phyloP scores from a whole-genome alignment of 225 moss, liverwort and hornwort genomes.

The Bryoerythrophyllum caledonicum region DNA sequence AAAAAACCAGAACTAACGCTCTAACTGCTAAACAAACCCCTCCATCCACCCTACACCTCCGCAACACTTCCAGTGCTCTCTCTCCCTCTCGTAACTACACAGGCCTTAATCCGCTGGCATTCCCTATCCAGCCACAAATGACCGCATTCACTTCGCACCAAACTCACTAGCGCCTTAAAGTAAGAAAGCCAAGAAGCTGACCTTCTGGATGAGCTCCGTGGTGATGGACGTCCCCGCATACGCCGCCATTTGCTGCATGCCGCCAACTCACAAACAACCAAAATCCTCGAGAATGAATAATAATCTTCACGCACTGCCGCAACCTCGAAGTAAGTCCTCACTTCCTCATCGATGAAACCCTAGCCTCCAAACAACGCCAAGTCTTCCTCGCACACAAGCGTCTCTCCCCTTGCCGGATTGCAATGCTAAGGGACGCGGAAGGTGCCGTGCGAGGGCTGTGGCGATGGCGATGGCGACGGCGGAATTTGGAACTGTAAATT shows the following conservation, averaged over 20 bases:
- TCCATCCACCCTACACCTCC: background rate
- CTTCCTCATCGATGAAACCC: conserved; percentile 31
- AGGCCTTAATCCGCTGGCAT: background rate
- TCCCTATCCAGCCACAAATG: too few species aligned
- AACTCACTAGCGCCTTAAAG: background rate
- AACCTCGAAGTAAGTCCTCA: too few species aligned
- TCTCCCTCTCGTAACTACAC: background rate
- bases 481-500: too few species aligned
- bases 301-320: background rate
- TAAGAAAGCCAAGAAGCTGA: background rate
- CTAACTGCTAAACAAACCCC: background rate
- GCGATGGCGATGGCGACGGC: too few species aligned
- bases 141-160: background rate
- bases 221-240: conserved; percentile 58
- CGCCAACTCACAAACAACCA: background rate
- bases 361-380: background rate
- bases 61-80: background rate
- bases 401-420: background rate
- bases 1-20: background rate
- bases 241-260: conserved; percentile 56
- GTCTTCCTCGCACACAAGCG: background rate
- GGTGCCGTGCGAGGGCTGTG: too few species aligned
- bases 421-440: background rate
- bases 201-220: conserved; percentile 69
- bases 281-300: background rate